phyloP scores from a whole-genome alignment of 192 early-diverging fungal species.

The Diversispora epigaea region DNA sequence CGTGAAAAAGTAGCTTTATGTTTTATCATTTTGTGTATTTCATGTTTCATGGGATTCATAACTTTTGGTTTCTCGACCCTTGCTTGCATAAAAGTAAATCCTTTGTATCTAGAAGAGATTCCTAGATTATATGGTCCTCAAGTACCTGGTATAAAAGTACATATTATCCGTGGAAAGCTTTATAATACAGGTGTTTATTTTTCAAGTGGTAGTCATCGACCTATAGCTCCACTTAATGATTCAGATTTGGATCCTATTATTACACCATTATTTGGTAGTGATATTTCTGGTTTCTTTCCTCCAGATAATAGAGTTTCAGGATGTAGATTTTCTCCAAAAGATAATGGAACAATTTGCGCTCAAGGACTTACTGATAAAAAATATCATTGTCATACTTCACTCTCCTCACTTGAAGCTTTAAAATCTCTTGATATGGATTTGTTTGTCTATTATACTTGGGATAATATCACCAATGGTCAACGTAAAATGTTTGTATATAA shows the following conservation, averaged over 20 bases:
- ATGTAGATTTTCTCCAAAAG: conserved; percentile 1
- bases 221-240: conserved; percentile 19
- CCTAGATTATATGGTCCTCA: conserved; percentile 38
- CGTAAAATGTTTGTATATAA: conserved; percentile 55
- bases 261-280: conserved; percentile 12
- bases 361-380: neutral
- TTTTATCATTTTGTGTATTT: conserved; percentile 65
- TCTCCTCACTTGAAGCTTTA: neutral
- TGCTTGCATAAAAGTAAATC: conserved; percentile 22
- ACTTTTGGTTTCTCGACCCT: conserved; percentile 67
- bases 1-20: conserved; percentile 85
- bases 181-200: conserved; percentile 31
- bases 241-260: conserved; percentile 11
- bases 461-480: conserved; percentile 46
- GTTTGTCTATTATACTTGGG: conserved; percentile 38
- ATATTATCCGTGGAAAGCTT: conserved; percentile 29
- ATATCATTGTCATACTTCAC: conserved; percentile 35
- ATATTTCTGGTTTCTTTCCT: conserved; percentile 25
- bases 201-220: conserved; percentile 20
- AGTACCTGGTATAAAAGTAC: conserved; percentile 6
- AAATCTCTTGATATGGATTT: neutral
- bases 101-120: conserved; percentile 39
- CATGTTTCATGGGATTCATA: conserved; percentile 70
- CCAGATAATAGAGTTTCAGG: neutral
- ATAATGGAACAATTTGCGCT: conserved; percentile 16